Evolutionary conservation across 2,329 filamentous ascomycete species (phyloP).

Genomic region (Alternaria incomplexa): DNA sequence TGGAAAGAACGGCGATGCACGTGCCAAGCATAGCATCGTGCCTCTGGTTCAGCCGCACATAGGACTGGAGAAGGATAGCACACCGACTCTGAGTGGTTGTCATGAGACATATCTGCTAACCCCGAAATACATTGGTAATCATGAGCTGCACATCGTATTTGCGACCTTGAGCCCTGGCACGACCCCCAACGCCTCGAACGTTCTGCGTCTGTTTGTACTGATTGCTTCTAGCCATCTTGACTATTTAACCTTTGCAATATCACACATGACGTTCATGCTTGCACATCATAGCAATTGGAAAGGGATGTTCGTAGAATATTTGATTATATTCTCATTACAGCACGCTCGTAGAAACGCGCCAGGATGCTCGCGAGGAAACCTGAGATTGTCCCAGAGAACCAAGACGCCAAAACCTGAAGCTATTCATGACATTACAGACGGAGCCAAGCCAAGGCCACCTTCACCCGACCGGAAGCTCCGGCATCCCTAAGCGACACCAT

Average conservation of each 20-base stretch:
- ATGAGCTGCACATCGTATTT: neutral
- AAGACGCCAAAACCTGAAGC: constrained; percentile 16
- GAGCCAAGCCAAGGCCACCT: constrained; percentile 6
- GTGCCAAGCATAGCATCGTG: constrained; percentile 14
- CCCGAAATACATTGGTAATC: neutral
- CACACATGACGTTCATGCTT: neutral
- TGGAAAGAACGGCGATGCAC: constrained; percentile 12
- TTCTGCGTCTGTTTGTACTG: neutral
- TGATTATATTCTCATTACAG: constrained; percentile 16
- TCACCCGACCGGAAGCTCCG: constrained; percentile 6
- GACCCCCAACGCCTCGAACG: neutral
- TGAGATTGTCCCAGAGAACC: constrained; percentile 10
- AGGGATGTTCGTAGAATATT: constrained; percentile 1
- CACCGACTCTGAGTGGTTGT: neutral
- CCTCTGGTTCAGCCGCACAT: neutral
- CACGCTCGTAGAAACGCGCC: constrained; percentile 11
- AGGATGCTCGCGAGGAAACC: neutral
- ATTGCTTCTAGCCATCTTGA: neutral
- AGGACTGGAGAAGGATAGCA: neutral
- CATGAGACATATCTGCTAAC: neutral
- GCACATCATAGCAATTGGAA: neutral
- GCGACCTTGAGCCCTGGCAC: neutral
- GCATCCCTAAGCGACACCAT: neutral
- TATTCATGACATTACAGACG: constrained; percentile 12
- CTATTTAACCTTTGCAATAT: neutral